Evolutionary conservation across 805 yeast genomes (phyloP), one percentile per base, ranked within the genome.

Genomic region (Kluyveromyces dobzhanskii): DNA sequence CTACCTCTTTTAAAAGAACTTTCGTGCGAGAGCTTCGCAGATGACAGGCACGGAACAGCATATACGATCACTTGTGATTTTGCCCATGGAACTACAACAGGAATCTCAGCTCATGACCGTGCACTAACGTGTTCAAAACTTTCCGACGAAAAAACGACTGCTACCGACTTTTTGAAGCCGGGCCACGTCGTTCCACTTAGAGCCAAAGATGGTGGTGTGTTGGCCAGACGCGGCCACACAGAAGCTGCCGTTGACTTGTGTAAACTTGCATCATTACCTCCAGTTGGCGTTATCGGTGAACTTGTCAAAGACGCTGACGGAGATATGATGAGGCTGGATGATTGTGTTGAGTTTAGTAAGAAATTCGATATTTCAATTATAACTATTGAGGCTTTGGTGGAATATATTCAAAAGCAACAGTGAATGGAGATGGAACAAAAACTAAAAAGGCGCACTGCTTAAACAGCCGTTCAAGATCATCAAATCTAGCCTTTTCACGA

Each of bases 231-330:
- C 42, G 99, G 99, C 12, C 99, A 92, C 59, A 92, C 99, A 9
- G 99, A 92, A 65, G 97, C 98, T 13, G 87, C 86, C 19, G 94
- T 92, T 7, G 95, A 90, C 56, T 69, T 92, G 46, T 80, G 95
- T 56, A 65, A 67, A 53, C 68, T 88, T 53, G 72, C 90, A 5
- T 87, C 86, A 0, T 68, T 84, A 49, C 75, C 75, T 46, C 94
- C 92, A 2, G 98, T 86, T 2, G 94, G 84, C 12, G 92, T 83
- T 27, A 90, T 92, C 50, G 85, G 97, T 61, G 99, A 92, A 66
- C 69, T 92, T 50, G 97, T 92, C 17, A 76, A 82, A 42, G 97
- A 87, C 48, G 82, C 78, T 35, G 97, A 92, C 54, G 98, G 98
- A 1, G 68, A 82, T 47, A 92, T 92, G 97, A 86, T 88, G 80